Evolutionary conservation across 2,329 filamentous ascomycete genomes (phyloP).

Genomic region (Fusarium piperis): DNA sequence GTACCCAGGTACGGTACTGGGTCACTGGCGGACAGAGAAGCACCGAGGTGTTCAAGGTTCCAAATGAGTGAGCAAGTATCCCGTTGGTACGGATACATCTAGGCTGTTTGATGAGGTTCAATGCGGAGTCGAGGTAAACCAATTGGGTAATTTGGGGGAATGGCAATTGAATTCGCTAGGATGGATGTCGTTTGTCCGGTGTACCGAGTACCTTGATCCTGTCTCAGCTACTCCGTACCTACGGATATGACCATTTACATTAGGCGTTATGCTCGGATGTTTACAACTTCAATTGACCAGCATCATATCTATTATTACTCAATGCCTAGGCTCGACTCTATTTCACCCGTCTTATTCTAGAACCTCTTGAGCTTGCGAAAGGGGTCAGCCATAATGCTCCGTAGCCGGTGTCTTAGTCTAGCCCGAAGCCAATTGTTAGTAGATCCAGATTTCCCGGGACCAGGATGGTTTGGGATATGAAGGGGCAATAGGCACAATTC

Average conservation of each 20-base stretch:
- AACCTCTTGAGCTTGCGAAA: background rate
- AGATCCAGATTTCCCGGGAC: slow-evolving; percentile 30
- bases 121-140: background rate
- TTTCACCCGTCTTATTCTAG: background rate
- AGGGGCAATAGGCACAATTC: background rate
- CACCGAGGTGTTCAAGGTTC: background rate
- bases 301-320: background rate
- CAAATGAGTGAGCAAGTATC: background rate
- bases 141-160: background rate
- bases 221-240: background rate
- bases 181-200: background rate
- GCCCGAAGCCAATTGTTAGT: background rate
- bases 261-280: background rate
- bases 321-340: background rate
- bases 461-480: background rate
- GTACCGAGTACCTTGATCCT: background rate
- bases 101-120: background rate
- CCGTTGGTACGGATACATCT: background rate
- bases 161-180: background rate
- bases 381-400: background rate
- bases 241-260: background rate
- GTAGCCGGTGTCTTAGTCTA: background rate
- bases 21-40: background rate
- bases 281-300: background rate
- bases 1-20: background rate